A percentile compares a stretch with the other conserved stretches of the same genome.
Evolutionary conservation across 208 protist genomes (phyloP).

Genomic region (Trypanosoma mega): DNA sequence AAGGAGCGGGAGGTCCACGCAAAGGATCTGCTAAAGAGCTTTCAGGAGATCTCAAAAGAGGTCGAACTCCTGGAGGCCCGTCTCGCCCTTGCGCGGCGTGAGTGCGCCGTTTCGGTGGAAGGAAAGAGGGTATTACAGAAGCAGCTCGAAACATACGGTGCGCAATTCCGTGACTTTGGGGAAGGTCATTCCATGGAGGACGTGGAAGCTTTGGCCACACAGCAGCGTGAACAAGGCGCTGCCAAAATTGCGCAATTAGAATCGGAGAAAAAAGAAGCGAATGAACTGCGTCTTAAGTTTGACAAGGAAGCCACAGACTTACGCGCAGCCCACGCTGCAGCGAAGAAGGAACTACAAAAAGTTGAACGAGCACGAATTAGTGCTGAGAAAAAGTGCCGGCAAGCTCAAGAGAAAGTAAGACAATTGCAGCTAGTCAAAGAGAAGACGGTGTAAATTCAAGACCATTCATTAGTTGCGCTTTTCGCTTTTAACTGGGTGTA

Average conservation of each 20-base stretch:
- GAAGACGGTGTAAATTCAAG: constrained; percentile 15
- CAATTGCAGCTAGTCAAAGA: constrained; percentile 1
- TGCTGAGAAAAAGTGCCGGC: constrained; percentile 75
- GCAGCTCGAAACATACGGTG: constrained; percentile 68
- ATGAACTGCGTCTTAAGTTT: constrained; percentile 55
- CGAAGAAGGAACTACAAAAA: constrained; percentile 55
- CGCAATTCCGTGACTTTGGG: constrained; percentile 52
- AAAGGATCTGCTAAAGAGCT: constrained; percentile 48
- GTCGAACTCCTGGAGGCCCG: constrained; percentile 53
- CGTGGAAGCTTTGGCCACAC: constrained; percentile 37
- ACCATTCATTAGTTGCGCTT: not conserved
- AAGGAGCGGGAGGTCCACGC: constrained; percentile 38
- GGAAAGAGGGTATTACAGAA: constrained; percentile 36
- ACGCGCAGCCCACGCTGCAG: constrained; percentile 41
- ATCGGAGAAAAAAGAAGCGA: constrained; percentile 56
- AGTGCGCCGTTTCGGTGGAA: constrained; percentile 44
- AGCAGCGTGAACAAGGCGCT: constrained; percentile 52
- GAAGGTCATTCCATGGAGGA: constrained; percentile 54
- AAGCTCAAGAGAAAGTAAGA: constrained; percentile 49
- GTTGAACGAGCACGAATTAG: constrained; percentile 48
- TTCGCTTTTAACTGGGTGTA: too few relatives aligned
- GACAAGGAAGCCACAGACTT: constrained; percentile 68
- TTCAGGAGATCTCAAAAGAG: constrained; percentile 38
- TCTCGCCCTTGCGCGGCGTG: constrained; percentile 44
- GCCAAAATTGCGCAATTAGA: constrained; percentile 43